A percentile compares a stretch with the other conserved stretches of the same genome.
Evolutionary conservation across 2,329 filamentous ascomycete genomes (phyloP).

Genomic region (Didymella keratinophila): DNA sequence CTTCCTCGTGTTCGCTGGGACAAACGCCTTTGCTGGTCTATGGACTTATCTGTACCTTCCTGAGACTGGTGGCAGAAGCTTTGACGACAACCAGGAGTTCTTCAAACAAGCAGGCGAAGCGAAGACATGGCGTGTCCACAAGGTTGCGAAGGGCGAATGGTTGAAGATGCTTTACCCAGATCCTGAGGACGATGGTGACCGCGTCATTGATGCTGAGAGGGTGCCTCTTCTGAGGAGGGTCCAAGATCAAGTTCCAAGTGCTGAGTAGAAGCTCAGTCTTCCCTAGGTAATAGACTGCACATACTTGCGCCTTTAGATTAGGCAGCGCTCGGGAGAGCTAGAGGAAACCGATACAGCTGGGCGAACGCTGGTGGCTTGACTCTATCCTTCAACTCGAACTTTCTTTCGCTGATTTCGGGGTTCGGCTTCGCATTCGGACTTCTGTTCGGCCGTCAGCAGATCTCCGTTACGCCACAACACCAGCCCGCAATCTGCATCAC

Average conservation of each 20-base stretch:
- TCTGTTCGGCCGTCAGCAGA: conserved; percentile 7
- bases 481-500: not conserved
- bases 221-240: conserved; percentile 56
- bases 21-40: conserved; percentile 62
- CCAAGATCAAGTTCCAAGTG: conserved; percentile 52
- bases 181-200: conserved; percentile 44
- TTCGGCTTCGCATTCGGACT: conserved; percentile 1
- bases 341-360: not conserved
- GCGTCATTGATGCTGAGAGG: conserved; percentile 52
- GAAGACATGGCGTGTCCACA: conserved; percentile 62
- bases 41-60: conserved; percentile 63
- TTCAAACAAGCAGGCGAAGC: conserved; percentile 62
- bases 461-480: conserved; percentile 11
- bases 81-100: conserved; percentile 68
- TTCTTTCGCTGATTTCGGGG: conserved; percentile 3
- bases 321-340: not conserved
- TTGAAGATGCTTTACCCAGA: conserved; percentile 54
- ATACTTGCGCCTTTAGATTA: not conserved
- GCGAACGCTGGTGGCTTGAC: not conserved
- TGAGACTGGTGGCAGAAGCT: conserved; percentile 65
- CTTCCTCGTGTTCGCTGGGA: conserved; percentile 64
- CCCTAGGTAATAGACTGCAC: conserved; percentile 11
- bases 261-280: conserved; percentile 25
- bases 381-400: not conserved
- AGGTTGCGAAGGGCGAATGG: conserved; percentile 62